These are phyloP conservation scores for Backusella parvicylindrica DNA, from an alignment of 192 early-diverging fungal genomes.

Conservation along the genomic window DNA sequence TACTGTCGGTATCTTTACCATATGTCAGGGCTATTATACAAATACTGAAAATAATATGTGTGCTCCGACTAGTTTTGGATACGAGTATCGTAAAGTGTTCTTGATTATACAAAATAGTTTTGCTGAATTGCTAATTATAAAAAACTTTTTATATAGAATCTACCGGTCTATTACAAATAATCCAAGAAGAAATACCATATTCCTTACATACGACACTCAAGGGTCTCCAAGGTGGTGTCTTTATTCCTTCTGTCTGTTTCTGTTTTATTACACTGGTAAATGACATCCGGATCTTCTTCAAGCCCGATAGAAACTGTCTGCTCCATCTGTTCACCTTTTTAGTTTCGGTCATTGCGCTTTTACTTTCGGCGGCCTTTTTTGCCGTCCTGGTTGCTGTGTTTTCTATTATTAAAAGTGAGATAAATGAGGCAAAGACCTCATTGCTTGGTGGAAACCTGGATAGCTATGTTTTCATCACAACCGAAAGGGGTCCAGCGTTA, in stretches of 20 bases:
- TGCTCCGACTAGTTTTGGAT: neutral
- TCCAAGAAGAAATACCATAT: neutral
- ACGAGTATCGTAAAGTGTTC: neutral
- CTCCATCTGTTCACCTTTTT: neutral
- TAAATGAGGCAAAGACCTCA: neutral
- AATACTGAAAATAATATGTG: neutral
- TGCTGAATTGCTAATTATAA: too few species aligned
- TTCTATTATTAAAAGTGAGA: neutral
- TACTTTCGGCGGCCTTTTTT: neutral
- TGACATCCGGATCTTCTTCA: neutral
- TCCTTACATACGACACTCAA: neutral
- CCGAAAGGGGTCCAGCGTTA: neutral
- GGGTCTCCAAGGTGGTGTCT: neutral
- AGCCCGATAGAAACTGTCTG: neutral
- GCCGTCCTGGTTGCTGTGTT: neutral
- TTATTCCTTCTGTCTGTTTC: neutral
- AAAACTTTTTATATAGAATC: too few species aligned
- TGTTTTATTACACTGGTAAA: neutral
- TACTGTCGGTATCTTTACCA: neutral
- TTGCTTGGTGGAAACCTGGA: neutral
- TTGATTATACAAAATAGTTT: too few species aligned
- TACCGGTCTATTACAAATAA: neutral
- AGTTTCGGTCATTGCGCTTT: neutral
- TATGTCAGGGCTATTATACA: neutral
- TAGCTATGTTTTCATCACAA: neutral